These are phyloP conservation scores for Myxozyma monticola DNA, from an alignment of 805 yeast genomes.

Conservation along the genomic window DNA sequence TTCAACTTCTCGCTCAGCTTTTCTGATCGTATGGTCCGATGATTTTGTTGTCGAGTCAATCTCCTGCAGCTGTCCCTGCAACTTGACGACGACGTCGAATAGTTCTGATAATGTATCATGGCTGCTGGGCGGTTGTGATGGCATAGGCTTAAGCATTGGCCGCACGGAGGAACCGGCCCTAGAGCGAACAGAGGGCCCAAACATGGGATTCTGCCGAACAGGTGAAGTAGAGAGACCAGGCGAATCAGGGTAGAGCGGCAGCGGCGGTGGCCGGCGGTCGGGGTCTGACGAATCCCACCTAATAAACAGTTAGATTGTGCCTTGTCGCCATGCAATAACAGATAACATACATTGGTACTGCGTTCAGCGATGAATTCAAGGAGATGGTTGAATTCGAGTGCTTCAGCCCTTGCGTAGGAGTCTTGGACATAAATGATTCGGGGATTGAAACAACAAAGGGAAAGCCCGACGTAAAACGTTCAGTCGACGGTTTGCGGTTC, in stretches of 20 bases:
- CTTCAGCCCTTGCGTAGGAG: constrained; percentile 15
- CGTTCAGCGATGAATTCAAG: constrained; percentile 17
- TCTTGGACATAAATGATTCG: neutral
- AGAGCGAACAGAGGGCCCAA: constrained; percentile 9
- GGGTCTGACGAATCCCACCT: constrained; percentile 48
- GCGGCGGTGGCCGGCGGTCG: constrained; percentile 44
- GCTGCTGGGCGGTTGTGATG: neutral
- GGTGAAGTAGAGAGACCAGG: constrained; percentile 32
- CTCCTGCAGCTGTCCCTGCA: constrained; percentile 35
- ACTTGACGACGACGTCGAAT: constrained; percentile 29
- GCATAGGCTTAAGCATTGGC: constrained; percentile 1
- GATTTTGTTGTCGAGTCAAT: constrained; percentile 37
- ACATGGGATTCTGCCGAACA: neutral
- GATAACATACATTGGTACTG: constrained; percentile 16
- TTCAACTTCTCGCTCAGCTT: constrained; percentile 40
- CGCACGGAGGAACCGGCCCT: constrained; percentile 8
- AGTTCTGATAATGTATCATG: constrained; percentile 27
- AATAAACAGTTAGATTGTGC: neutral
- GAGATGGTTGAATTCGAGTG: constrained; percentile 35
- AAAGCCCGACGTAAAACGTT: too few relatives aligned
- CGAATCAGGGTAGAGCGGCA: constrained; percentile 46
- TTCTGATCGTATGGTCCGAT: constrained; percentile 39
- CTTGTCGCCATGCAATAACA: too few relatives aligned
- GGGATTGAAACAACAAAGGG: too few relatives aligned
- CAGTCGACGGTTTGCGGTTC: too few relatives aligned